phyloP scores from a whole-genome alignment of 805 yeast genomes.

The Torulaspora maleeae region DNA sequence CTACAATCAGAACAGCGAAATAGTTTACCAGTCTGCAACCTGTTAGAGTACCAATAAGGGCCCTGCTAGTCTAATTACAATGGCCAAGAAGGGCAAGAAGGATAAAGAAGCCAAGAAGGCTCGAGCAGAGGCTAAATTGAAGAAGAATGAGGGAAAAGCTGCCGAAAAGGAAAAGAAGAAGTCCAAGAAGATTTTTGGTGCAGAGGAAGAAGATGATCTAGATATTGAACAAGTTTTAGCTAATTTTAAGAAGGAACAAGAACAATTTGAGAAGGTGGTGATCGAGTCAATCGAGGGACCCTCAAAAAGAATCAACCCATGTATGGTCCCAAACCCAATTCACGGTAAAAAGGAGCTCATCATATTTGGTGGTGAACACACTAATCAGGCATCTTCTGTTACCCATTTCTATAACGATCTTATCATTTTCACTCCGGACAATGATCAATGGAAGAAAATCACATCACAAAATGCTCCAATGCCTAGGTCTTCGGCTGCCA shows the following conservation, averaged over 20 bases:
- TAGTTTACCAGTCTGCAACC: no score
- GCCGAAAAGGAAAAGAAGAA: conserved; percentile 69
- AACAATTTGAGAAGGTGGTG: conserved; percentile 64
- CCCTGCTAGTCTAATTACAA: conserved; percentile 24
- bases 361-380: conserved; percentile 85
- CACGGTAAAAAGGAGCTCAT: conserved; percentile 74
- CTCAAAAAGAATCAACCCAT: conserved; percentile 62
- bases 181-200: conserved; percentile 63
- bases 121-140: conserved; percentile 73
- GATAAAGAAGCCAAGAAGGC: conserved; percentile 90
- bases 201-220: conserved; percentile 72
- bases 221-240: conserved; percentile 81
- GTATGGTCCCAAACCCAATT: conserved; percentile 69
- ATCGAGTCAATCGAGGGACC: conserved; percentile 60
- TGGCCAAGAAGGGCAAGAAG: conserved; percentile 87
- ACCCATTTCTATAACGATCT: conserved; percentile 80
- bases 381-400: conserved; percentile 41
- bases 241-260: conserved; percentile 76
- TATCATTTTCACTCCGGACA: conserved; percentile 65
- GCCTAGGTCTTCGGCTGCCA: conserved; percentile 89
- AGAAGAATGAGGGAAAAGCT: conserved; percentile 70
- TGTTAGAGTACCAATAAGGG: no score
- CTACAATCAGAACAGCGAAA: no score
- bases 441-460: conserved; percentile 73
- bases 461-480: conserved; percentile 83